A percentile compares a stretch with the other conserved stretches of the same genome.
These are phyloP conservation scores for Torulaspora gathmanii DNA, from an alignment of 805 yeast species.

Conservation along the genomic window DNA sequence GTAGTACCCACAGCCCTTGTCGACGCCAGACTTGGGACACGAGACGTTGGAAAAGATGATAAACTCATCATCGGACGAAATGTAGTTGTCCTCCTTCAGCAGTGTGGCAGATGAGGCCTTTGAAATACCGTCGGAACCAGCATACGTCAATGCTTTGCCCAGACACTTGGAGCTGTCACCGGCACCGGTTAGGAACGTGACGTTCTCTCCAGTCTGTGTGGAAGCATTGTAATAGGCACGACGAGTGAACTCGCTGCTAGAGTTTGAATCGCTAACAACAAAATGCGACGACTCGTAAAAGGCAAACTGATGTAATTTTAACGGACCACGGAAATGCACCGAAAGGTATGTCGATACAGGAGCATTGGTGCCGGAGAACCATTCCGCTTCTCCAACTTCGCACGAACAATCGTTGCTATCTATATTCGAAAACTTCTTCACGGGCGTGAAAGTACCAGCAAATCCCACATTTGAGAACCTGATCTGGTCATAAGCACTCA, in stretches of 20 bases:
- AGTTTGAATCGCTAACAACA: slow-evolving; percentile 23
- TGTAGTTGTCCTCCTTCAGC: slow-evolving; percentile 44
- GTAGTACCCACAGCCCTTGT: slow-evolving; percentile 71
- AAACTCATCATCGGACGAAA: slow-evolving; percentile 57
- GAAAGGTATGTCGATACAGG: slow-evolving; percentile 64
- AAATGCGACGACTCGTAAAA: slow-evolving; percentile 49
- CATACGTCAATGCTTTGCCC: slow-evolving; percentile 64
- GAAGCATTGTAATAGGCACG: slow-evolving; percentile 46
- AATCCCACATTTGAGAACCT: slow-evolving; percentile 34
- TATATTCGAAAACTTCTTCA: slow-evolving; percentile 26
- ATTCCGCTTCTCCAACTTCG: slow-evolving; percentile 25
- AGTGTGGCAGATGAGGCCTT: slow-evolving; percentile 45
- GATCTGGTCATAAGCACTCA: slow-evolving; percentile 22
- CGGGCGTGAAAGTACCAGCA: slow-evolving; percentile 31
- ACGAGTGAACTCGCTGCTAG: slow-evolving; percentile 52
- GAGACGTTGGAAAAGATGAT: slow-evolving; percentile 51
- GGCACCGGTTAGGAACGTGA: slow-evolving; percentile 61
- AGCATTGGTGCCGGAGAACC: slow-evolving; percentile 52
- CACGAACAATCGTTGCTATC: slow-evolving; percentile 29
- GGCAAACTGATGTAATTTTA: slow-evolving; percentile 55
- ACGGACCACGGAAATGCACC: slow-evolving; percentile 77
- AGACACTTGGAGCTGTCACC: slow-evolving; percentile 59
- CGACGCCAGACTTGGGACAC: slow-evolving; percentile 52
- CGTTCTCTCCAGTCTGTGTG: slow-evolving; percentile 50
- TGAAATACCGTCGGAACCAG: slow-evolving; percentile 51